Evolutionary conservation across 164 flowering plant genomes (phyloP).

Genomic region (Dillenia turbinata): DNA sequence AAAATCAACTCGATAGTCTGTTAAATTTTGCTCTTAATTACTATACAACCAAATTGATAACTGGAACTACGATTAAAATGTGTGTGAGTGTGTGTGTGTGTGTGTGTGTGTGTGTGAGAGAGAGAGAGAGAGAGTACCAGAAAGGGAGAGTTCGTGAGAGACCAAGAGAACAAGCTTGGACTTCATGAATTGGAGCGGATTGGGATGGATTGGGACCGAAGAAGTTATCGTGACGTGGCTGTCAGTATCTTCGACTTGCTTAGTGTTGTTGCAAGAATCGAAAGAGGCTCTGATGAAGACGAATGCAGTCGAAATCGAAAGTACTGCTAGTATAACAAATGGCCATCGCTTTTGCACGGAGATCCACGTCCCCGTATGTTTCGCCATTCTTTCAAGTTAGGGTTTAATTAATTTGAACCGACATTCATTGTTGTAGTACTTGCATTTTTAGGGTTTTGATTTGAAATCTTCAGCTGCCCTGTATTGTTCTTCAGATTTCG

Average conservation of each 20-base stretch:
- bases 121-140: slow-evolving; percentile 38
- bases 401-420: no score
- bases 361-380: slow-evolving; percentile 33
- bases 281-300: slow-evolving; percentile 38
- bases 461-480: no score
- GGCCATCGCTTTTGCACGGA: slow-evolving; percentile 50
- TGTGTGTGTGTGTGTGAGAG: no score
- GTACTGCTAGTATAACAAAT: slow-evolving; percentile 32
- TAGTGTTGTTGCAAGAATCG: slow-evolving; percentile 35
- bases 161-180: slow-evolving; percentile 80
- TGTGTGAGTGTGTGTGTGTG: neutral
- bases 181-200: slow-evolving; percentile 71
- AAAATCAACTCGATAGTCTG: no score
- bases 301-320: slow-evolving; percentile 44
- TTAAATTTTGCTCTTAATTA: no score
- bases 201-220: slow-evolving; percentile 6
- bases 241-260: slow-evolving; percentile 5
- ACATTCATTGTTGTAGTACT: no score
- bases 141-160: slow-evolving; percentile 83
- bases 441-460: no score
- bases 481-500: no score
- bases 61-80: no score
- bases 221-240: slow-evolving; percentile 12
- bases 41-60: no score
- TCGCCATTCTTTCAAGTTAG: slow-evolving; percentile 35